Percentiles rank a stretch among this genome's conserved stretches.
Evolutionary conservation across 202 grass and related monocot species (phyloP).

Genomic region (Digitaria exilis): DNA sequence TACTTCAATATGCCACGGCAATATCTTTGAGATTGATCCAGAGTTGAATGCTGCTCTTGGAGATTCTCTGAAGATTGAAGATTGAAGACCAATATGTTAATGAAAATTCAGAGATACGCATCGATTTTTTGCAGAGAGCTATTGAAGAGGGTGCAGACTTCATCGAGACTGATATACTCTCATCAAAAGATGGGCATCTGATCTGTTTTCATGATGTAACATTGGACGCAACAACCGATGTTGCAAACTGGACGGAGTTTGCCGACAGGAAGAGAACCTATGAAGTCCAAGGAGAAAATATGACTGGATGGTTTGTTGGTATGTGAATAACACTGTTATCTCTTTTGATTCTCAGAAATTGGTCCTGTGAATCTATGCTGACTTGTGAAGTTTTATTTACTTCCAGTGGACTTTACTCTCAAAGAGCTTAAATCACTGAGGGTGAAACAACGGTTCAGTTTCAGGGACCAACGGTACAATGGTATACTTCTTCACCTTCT

Average conservation of each 20-base stretch:
- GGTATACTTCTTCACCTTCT: constrained; percentile 41
- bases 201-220: constrained; percentile 91
- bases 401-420: constrained; percentile 86
- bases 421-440: constrained; percentile 79
- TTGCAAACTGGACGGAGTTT: constrained; percentile 62
- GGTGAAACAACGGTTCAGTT: constrained; percentile 72
- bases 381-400: constrained; percentile 39
- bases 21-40: constrained; percentile 16
- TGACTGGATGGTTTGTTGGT: constrained; percentile 88
- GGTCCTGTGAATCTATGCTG: not conserved
- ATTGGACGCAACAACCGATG: constrained; percentile 60
- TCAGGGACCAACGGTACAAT: constrained; percentile 86
- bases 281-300: constrained; percentile 65
- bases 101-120: constrained; percentile 1
- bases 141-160: constrained; percentile 98
- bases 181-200: constrained; percentile 76
- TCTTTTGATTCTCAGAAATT: not conserved
- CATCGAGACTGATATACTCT: constrained; percentile 92
- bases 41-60: not conserved
- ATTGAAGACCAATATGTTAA: not conserved
- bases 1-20: not conserved
- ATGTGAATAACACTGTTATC: not conserved
- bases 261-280: constrained; percentile 79
- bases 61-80: constrained; percentile 30
- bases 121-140: constrained; percentile 67